Base-by-base conservation (phyloP, 495 filamentous ascomycete species). In the Patellaria atrata region DNA sequence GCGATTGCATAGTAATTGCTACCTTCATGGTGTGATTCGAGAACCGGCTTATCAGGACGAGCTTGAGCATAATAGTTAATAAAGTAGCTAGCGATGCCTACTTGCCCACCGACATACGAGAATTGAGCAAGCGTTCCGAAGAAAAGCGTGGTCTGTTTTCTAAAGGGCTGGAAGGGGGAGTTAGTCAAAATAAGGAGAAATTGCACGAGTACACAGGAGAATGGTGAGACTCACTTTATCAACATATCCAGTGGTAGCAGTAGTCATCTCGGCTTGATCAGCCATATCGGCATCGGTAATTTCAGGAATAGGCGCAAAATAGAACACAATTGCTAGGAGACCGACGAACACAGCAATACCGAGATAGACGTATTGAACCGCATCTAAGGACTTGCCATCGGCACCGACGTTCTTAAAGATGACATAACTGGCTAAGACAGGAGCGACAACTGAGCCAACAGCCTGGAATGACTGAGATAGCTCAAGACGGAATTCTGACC, bases 281-380 rank as follows among this genome's bases (percentile, higher is more conserved):
- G 62, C 68, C 73, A 79, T 79, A 51, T 81, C 76, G 20, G 75
- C 74, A 45, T 84, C 77, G 3, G 76, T 80, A 45, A 82, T 68
- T 53, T 82, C 76, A 18, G 77, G 77, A 23, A 82, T 76, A 0
- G 60, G 60, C 4, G 68, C 63, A 22, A 80, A 47, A 54, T 64
- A 75, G 58, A 82, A 82, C 30, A 77, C 58, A 31, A 68, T 47
- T 11, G 73, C 71, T 3, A 84, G 64, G 21, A 70, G 22, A 49
- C 68, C 70, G 31, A 81, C 77, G 47, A 82, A 82, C 55, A 58
- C 57, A 10, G 73, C 78, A 33, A 82, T 76, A 22, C 71, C 76
- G 4, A 81, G 63, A 51, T 84, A 84, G 3, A 77, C 73, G 73
- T 75, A 82, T 50, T 82, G 76, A 10, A 82, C 79, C 41, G 67